Conservation (phyloP, 768 basidiomycete genomes). For the Tricholoma bakamatsutake region DNA sequence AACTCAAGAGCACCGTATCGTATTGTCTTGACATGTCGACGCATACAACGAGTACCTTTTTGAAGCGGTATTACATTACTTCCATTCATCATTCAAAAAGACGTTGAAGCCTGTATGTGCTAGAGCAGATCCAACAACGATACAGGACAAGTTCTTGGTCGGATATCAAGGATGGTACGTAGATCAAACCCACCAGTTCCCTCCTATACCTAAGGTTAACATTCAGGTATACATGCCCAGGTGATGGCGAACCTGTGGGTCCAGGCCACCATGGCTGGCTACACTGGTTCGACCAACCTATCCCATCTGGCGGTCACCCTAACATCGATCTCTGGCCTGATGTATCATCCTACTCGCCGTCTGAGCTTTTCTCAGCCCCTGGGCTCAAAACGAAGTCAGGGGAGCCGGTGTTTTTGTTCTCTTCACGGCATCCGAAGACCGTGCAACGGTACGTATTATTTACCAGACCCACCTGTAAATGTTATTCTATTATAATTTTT, state of each 20-base stretch:
- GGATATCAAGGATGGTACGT: slow-evolving; percentile 85
- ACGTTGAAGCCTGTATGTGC: neutral
- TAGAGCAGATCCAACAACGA: slow-evolving; percentile 66
- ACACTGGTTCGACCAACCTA: slow-evolving; percentile 73
- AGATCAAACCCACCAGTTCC: neutral
- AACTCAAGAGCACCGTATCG: neutral
- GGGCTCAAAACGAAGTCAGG: slow-evolving; percentile 55
- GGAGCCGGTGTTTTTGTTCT: slow-evolving; percentile 66
- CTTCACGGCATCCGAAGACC: slow-evolving; percentile 69
- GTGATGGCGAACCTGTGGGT: slow-evolving; percentile 62
- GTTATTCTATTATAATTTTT: neutral
- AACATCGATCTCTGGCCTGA: slow-evolving; percentile 82
- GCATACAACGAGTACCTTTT: slow-evolving; percentile 19
- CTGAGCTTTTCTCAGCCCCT: slow-evolving; percentile 65
- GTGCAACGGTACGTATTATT: slow-evolving; percentile 44
- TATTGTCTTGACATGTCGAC: slow-evolving; percentile 6
- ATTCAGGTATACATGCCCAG: slow-evolving; percentile 64
- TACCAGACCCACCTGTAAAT: neutral
- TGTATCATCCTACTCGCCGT: slow-evolving; percentile 59
- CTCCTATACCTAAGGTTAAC: neutral
- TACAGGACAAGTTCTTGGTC: slow-evolving; percentile 79
- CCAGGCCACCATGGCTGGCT: slow-evolving; percentile 83
- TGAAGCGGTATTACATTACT: slow-evolving; percentile 33
- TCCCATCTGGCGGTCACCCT: slow-evolving; percentile 62
- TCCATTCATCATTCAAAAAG: neutral